These are phyloP conservation scores for Lentinula edodes DNA, from an alignment of 768 basidiomycete species.

Conservation along the genomic window DNA sequence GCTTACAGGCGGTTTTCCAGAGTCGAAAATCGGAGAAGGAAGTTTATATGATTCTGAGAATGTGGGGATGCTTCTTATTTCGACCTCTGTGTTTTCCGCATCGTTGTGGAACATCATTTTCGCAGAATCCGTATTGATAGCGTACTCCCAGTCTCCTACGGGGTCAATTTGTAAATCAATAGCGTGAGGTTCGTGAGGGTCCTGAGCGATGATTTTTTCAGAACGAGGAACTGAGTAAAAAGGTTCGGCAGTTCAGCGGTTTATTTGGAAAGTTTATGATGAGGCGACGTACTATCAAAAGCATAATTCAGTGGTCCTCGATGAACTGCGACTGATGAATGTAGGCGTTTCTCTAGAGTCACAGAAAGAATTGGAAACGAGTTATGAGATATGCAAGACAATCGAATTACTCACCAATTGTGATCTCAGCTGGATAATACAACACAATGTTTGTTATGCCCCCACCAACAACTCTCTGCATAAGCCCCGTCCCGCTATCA, in stretches of 20 bases:
- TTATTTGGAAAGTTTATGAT: too few species aligned
- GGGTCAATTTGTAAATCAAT: constrained; percentile 47
- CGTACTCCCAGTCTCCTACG: constrained; percentile 44
- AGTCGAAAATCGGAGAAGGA: constrained; percentile 44
- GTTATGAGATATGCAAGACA: not conserved
- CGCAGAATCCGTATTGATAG: constrained; percentile 48
- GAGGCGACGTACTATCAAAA: constrained; percentile 35
- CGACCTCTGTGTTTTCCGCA: not conserved
- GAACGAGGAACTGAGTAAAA: constrained; percentile 19
- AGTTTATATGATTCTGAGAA: constrained; percentile 17
- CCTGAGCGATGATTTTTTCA: constrained; percentile 31
- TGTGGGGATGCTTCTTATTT: too few species aligned
- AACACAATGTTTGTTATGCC: constrained; percentile 40
- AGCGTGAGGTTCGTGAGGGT: constrained; percentile 38
- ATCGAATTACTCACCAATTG: constrained; percentile 27
- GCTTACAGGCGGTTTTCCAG: constrained; percentile 39
- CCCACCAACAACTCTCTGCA: constrained; percentile 29
- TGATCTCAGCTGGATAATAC: constrained; percentile 41
- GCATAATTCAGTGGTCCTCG: constrained; percentile 53
- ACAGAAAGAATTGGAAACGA: not conserved
- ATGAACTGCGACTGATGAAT: constrained; percentile 47
- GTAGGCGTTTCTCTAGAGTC: constrained; percentile 38
- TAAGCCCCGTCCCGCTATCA: constrained; percentile 37
- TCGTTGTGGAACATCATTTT: constrained; percentile 32
- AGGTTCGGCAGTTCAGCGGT: not conserved